These are phyloP conservation scores for Catenaria anguillulae DNA, from an alignment of 371 early-diverging fungal species.

Conservation along the genomic window DNA sequence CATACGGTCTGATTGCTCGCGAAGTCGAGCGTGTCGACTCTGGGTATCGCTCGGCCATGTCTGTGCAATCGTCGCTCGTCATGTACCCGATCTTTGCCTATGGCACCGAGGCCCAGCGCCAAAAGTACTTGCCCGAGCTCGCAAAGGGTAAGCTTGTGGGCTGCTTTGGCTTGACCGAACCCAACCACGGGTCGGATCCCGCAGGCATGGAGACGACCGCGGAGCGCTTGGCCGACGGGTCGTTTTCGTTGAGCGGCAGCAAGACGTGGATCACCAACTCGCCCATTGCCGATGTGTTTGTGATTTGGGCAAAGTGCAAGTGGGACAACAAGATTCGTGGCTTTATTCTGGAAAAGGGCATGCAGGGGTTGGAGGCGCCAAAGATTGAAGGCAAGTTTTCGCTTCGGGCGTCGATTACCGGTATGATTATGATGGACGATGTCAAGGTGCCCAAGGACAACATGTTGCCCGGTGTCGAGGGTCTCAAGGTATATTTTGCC, in stretches of 20 bases:
- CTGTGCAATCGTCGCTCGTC: slow-evolving; percentile 91
- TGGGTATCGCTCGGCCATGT: slow-evolving; percentile 96
- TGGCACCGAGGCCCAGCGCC: slow-evolving; percentile 77
- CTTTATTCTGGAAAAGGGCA: slow-evolving; percentile 83
- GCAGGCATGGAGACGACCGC: slow-evolving; percentile 87
- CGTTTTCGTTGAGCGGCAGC: slow-evolving; percentile 70
- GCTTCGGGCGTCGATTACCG: slow-evolving; percentile 85
- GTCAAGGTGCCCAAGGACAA: slow-evolving; percentile 83
- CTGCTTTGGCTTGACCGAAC: slow-evolving; percentile 92
- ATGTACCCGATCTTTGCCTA: slow-evolving; percentile 95
- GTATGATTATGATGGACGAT: slow-evolving; percentile 97
- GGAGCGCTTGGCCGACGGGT: slow-evolving; percentile 44
- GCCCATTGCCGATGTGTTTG: slow-evolving; percentile 93
- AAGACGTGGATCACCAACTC: slow-evolving; percentile 99
- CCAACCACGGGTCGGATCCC: slow-evolving; percentile 96
- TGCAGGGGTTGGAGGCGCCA: slow-evolving; percentile 75
- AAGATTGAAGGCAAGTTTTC: slow-evolving; percentile 90
- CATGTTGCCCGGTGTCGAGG: slow-evolving; percentile 71
- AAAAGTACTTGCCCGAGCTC: slow-evolving; percentile 80
- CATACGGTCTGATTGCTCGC: slow-evolving; percentile 90
- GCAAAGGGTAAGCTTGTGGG: slow-evolving; percentile 82
- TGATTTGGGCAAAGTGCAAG: slow-evolving; percentile 89
- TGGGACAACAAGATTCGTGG: slow-evolving; percentile 83
- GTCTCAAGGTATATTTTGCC: too few species aligned
- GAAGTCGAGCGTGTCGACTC: slow-evolving; percentile 92